These are phyloP conservation scores for Triglochin maritima DNA, from an alignment of 106 monocot species.

Conservation along the genomic window DNA sequence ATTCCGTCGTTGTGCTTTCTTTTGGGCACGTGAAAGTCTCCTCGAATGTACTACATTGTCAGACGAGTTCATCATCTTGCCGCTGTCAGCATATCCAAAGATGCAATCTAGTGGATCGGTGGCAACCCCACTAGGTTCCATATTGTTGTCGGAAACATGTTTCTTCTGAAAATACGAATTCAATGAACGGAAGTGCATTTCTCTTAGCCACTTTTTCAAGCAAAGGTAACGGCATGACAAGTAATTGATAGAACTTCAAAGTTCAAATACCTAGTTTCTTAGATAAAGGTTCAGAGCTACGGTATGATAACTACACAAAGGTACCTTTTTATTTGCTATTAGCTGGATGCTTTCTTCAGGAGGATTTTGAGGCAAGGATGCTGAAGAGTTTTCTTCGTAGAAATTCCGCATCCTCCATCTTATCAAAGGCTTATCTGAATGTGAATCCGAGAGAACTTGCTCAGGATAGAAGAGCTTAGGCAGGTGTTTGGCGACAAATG, in stretches of 20 bases:
- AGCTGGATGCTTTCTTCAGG: not conserved
- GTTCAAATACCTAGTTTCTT: too few relatives aligned
- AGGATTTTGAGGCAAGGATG: not conserved
- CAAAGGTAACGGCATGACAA: not conserved
- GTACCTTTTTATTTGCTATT: constrained; percentile 2
- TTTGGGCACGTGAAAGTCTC: constrained; percentile 20
- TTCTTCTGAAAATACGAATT: constrained; percentile 16
- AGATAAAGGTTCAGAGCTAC: too few relatives aligned
- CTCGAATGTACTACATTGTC: constrained; percentile 1
- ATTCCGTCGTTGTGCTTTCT: constrained; percentile 30
- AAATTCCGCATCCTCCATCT: constrained; percentile 29
- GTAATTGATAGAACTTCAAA: too few relatives aligned
- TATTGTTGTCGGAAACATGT: constrained; percentile 1
- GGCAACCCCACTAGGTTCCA: constrained; percentile 3
- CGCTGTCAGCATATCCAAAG: constrained; percentile 28
- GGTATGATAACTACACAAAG: too few relatives aligned
- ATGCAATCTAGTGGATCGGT: constrained; percentile 51
- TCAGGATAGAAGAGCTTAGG: constrained; percentile 38
- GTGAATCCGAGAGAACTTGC: constrained; percentile 29
- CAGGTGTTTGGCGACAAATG: constrained; percentile 28
- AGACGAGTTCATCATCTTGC: constrained; percentile 17
- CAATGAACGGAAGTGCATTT: not conserved
- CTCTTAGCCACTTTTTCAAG: not conserved
- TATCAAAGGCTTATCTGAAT: constrained; percentile 25
- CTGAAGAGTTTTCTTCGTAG: constrained; percentile 11